These are phyloP conservation scores for Nothophoma quercina DNA, from an alignment of 2,329 filamentous ascomycete species.

Conservation along the genomic window DNA sequence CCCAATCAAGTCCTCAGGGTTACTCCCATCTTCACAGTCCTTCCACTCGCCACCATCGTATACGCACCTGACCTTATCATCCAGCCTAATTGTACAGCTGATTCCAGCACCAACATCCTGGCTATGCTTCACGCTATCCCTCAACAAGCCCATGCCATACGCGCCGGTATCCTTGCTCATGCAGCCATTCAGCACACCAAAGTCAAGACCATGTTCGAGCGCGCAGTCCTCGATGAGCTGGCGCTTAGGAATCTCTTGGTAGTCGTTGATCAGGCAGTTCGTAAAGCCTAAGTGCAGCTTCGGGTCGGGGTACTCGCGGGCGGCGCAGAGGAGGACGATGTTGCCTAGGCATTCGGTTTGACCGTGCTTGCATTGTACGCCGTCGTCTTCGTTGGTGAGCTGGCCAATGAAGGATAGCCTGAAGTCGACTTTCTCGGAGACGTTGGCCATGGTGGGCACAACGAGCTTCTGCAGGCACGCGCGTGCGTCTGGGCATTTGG, in stretches of 20 bases:
- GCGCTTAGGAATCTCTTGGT: slow-evolving; percentile 76
- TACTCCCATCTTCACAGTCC: slow-evolving; percentile 74
- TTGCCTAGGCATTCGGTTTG: slow-evolving; percentile 91
- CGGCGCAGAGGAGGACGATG: slow-evolving; percentile 91
- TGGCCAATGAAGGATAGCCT: slow-evolving; percentile 87
- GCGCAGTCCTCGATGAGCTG: slow-evolving; percentile 86
- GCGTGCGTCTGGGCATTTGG: slow-evolving; percentile 89
- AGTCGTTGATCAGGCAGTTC: slow-evolving; percentile 84
- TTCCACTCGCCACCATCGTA: slow-evolving; percentile 80
- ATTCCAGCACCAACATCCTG: slow-evolving; percentile 56
- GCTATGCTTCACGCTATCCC: slow-evolving; percentile 71
- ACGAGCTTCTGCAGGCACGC: slow-evolving; percentile 83
- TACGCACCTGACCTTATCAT: slow-evolving; percentile 83
- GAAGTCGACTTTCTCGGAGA: slow-evolving; percentile 88
- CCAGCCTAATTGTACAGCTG: slow-evolving; percentile 66
- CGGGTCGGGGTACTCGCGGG: slow-evolving; percentile 80
- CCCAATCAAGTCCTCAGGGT: slow-evolving; percentile 75
- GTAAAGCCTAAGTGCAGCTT: slow-evolving; percentile 92
- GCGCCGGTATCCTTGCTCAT: slow-evolving; percentile 78
- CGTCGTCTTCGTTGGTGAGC: slow-evolving; percentile 76
- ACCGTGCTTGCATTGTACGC: slow-evolving; percentile 88
- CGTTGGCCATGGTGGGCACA: slow-evolving; percentile 83
- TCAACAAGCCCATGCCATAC: slow-evolving; percentile 71
- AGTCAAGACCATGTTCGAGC: slow-evolving; percentile 87
- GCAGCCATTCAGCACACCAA: slow-evolving; percentile 81